Evolutionary conservation across 352 stramenopile genomes (phyloP).

Genomic region (Phytophthora macrochlamydospora): DNA sequence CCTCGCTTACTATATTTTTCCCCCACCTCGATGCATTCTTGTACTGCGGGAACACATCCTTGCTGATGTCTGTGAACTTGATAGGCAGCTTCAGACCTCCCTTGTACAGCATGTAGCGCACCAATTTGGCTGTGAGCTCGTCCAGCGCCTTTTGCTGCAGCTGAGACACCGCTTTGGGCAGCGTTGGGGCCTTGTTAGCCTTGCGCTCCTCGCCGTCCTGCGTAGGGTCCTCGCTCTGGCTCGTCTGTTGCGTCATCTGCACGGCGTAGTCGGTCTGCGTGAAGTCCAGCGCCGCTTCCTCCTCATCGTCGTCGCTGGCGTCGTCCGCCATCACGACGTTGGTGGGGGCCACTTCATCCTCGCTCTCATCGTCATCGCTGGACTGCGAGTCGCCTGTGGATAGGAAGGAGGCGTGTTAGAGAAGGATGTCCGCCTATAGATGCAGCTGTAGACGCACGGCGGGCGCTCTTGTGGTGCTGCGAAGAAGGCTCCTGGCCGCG

Average conservation of each 20-base stretch:
- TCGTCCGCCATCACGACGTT: constrained; percentile 32
- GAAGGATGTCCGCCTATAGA: neutral
- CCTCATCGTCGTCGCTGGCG: constrained; percentile 32
- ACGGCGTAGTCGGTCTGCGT: constrained; percentile 78
- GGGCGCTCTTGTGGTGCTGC: constrained; percentile 39
- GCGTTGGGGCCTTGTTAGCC: constrained; percentile 34
- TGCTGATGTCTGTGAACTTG: constrained; percentile 83
- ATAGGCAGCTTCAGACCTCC: constrained; percentile 76
- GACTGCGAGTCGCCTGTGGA: constrained; percentile 31
- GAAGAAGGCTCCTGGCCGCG: constrained; percentile 27
- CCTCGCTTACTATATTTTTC: neutral
- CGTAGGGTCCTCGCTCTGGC: constrained; percentile 32
- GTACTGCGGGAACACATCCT: constrained; percentile 81
- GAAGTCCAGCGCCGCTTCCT: constrained; percentile 68
- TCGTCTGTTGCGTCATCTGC: constrained; percentile 39
- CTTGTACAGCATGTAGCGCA: constrained; percentile 89
- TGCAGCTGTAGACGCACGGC: constrained; percentile 28
- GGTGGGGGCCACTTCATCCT: constrained; percentile 31
- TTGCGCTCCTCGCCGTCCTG: constrained; percentile 40
- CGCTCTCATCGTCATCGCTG: constrained; percentile 37
- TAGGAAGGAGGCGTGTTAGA: neutral
- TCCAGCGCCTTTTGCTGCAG: constrained; percentile 70
- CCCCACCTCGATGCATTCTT: constrained; percentile 73
- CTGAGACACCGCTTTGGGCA: constrained; percentile 52
- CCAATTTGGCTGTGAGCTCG: constrained; percentile 73